phyloP scores from a whole-genome alignment of 345 rosid species.

The Euphorbia tirucalli region DNA sequence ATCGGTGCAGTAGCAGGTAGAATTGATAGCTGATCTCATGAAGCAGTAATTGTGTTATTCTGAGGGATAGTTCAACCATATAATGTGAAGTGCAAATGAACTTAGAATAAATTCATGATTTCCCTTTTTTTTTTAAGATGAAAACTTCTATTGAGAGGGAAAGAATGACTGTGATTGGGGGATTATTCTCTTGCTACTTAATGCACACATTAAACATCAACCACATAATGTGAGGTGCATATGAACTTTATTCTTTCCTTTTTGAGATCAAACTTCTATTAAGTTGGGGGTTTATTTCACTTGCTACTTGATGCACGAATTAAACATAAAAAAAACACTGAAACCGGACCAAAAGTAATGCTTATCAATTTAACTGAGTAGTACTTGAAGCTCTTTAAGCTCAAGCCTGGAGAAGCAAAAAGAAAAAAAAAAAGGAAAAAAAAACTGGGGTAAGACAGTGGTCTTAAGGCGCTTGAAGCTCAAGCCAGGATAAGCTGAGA shows the following conservation, averaged over 20 bases:
- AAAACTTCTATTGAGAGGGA: neutral
- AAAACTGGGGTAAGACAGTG: too few relatives aligned
- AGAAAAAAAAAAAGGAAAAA: too few relatives aligned
- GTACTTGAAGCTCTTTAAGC: neutral
- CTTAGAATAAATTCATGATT: neutral
- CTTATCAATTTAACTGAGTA: neutral
- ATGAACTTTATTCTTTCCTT: neutral
- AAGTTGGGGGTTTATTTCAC: neutral
- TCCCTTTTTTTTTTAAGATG: neutral
- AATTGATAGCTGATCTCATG: neutral
- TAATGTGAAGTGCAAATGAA: neutral
- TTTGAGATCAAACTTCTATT: neutral
- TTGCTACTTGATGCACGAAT: neutral
- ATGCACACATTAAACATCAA: neutral
- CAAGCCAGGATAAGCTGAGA: neutral
- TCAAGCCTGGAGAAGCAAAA: neutral
- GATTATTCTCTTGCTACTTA: neutral
- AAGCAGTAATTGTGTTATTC: neutral
- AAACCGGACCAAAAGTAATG: neutral
- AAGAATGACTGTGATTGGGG: neutral
- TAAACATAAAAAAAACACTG: neutral
- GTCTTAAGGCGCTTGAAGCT: neutral
- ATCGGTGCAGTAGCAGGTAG: slow-evolving; percentile 97
- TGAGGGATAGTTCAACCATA: too few relatives aligned
- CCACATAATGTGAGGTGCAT: neutral